These are phyloP conservation scores for Coemansia sp. DNA, from an alignment of 192 early-diverging fungal genomes.

Conservation along the genomic window DNA sequence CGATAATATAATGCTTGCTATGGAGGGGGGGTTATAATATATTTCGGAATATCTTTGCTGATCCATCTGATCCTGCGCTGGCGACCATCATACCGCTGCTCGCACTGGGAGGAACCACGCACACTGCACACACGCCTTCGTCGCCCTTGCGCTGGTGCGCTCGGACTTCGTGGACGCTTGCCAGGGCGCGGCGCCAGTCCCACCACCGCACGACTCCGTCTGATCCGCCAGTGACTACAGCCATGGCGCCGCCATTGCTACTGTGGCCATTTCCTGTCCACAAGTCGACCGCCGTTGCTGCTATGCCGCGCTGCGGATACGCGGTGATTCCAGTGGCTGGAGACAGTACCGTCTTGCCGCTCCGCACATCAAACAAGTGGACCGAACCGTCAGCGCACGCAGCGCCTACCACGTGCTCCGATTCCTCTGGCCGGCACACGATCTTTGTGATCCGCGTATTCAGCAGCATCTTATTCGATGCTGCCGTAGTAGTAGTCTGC, in stretches of 20 bases:
- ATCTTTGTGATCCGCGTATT: slow-evolving; percentile 10
- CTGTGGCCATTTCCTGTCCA: neutral
- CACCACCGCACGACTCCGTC: slow-evolving; percentile 48
- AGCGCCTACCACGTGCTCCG: slow-evolving; percentile 13
- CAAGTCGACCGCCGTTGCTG: slow-evolving; percentile 22
- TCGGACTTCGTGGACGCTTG: slow-evolving; percentile 9
- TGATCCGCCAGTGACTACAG: slow-evolving; percentile 32
- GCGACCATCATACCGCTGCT: neutral
- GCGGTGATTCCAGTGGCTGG: neutral
- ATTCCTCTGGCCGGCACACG: neutral
- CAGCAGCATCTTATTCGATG: neutral
- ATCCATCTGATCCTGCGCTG: slow-evolving; percentile 38
- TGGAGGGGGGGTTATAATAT: too few species aligned
- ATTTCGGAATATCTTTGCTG: slow-evolving; percentile 10
- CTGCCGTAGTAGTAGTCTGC: neutral
- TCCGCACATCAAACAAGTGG: slow-evolving; percentile 31
- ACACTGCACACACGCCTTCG: slow-evolving; percentile 38
- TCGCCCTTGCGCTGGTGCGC: slow-evolving; percentile 40
- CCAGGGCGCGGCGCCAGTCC: slow-evolving; percentile 32
- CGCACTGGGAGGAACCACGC: neutral
- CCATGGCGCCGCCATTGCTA: too few species aligned
- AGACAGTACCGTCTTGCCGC: neutral
- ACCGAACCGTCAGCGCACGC: slow-evolving; percentile 24
- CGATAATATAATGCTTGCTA: neutral
- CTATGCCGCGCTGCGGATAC: slow-evolving; percentile 3